Conservation (phyloP, 352 stramenopile genomes). For the Phytophthora foliorum region DNA sequence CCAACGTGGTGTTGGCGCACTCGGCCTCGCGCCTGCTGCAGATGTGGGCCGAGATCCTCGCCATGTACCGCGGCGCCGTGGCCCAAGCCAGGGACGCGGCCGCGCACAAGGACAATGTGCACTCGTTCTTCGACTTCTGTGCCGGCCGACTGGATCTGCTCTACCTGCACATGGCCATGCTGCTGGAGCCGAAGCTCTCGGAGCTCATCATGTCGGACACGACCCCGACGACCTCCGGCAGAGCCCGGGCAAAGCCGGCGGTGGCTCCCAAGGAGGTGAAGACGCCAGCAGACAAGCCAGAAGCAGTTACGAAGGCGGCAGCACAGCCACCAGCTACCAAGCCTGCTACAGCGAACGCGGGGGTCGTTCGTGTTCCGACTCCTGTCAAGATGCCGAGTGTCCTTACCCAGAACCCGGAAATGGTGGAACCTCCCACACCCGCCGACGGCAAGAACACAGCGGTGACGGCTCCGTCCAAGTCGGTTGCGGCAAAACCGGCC, state of each 20-base stretch:
- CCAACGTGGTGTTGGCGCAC: constrained; percentile 56
- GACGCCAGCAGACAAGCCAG: background rate
- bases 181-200: constrained; percentile 61
- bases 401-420: constrained; percentile 46
- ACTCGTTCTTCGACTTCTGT: constrained; percentile 74
- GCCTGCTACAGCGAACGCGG: background rate
- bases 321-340: background rate
- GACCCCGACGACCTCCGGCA: constrained; percentile 29
- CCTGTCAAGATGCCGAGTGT: constrained; percentile 2
- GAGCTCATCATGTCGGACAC: constrained; percentile 54
- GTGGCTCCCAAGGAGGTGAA: background rate
- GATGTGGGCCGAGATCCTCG: constrained; percentile 71
- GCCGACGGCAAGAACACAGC: background rate
- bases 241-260: constrained; percentile 10
- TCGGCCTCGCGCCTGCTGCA: constrained; percentile 59
- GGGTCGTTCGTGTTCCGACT: background rate
- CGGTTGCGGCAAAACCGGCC: constrained; percentile 3
- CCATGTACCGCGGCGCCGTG: constrained; percentile 61
- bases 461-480: constrained; percentile 2
- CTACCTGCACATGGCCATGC: constrained; percentile 75
- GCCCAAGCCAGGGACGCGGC: constrained; percentile 39
- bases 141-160: constrained; percentile 65
- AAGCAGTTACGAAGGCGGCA: constrained; percentile 1
- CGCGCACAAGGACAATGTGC: constrained; percentile 30
- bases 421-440: constrained; percentile 23